Conservation (phyloP, 2,329 filamentous ascomycete genomes). For the Phyllosticta citrichinensis region DNA sequence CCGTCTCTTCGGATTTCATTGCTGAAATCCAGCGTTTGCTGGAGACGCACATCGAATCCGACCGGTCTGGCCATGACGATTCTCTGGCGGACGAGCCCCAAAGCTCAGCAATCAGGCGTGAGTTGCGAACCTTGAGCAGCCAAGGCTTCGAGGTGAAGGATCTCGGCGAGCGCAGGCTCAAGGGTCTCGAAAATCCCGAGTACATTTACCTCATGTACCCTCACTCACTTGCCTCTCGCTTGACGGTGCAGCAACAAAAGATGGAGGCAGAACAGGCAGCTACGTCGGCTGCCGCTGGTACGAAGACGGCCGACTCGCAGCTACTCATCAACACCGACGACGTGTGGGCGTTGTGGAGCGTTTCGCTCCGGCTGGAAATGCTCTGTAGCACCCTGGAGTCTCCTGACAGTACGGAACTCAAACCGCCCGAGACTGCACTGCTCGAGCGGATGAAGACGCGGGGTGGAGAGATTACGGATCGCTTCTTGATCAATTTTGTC, state of each 20-base stretch:
- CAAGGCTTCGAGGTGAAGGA: slow-evolving; percentile 97
- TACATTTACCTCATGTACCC: slow-evolving; percentile 93
- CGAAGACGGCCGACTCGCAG: slow-evolving; percentile 51
- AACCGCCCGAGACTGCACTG: slow-evolving; percentile 72
- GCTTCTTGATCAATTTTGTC: slow-evolving; percentile 78
- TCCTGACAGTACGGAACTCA: slow-evolving; percentile 51
- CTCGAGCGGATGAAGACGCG: slow-evolving; percentile 62
- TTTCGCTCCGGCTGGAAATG: slow-evolving; percentile 85
- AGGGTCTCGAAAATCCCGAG: slow-evolving; percentile 95
- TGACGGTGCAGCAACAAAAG: slow-evolving; percentile 55
- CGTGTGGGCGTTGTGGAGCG: slow-evolving; percentile 82
- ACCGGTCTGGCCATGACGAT: slow-evolving; percentile 63
- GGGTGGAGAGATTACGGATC: slow-evolving; percentile 79
- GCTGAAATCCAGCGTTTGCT: slow-evolving; percentile 87
- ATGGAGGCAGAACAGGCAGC: slow-evolving; percentile 36
- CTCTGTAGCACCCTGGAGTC: slow-evolving; percentile 82
- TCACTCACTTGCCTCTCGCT: slow-evolving; percentile 72
- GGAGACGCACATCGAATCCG: slow-evolving; percentile 79
- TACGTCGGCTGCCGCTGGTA: slow-evolving; percentile 43
- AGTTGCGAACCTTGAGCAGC: slow-evolving; percentile 74
- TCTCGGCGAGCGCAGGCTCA: slow-evolving; percentile 87
- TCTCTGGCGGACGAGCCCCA: slow-evolving; percentile 65
- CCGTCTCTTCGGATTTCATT: slow-evolving; percentile 94
- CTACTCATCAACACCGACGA: slow-evolving; percentile 75
- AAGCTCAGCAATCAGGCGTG: slow-evolving; percentile 70